Base-by-base conservation (phyloP, 129 eudicot genomes). In the Ambrosia trifida region DNA sequence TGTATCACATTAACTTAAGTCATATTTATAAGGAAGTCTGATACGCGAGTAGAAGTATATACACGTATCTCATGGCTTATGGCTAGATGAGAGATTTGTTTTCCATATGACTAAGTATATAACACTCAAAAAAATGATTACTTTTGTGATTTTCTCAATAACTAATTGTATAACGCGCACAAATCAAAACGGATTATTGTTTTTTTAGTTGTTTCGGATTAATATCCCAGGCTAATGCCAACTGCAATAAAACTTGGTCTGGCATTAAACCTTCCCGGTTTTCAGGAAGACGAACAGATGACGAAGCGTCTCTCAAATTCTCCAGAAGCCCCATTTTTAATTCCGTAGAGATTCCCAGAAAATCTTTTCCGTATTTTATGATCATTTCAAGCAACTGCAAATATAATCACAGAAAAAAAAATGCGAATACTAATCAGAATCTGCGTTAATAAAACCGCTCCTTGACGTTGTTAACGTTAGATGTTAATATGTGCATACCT, bases 201-300 rank as follows among this genome's bases (percentile, higher is more conserved):
- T 90, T 87, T 36, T 78, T 75, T 50, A 85, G 64, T 50, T 82
- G 84, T 72, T 84, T 87, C 70, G 87, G 77, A 85, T 88, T 85
- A 45, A 63, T 78, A 33, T 82, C 86, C 99, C 97, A 95, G 56
- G 83, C 85, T 17, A 96, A 84, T 16, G 94, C 95, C 75, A 95
- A 76, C 73, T 90, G 94, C 80, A 81, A 49, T 61, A 95, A 44
- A 16, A 95, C 85, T 67, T 90, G 96, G 30, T 86, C 84, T 7
- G 97, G 94, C 77, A 86, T 61, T 24, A 79, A 79, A 56, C 99
- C 97, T 79, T 95, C 94, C 97, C 99, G 90, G 63, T 86, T 95
- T 66, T 90, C 88, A 5, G 99, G 94, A 44, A 76, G 82, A 7
- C 88, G 91, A 2, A 78, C 33, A 28, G 81, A 45, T 12, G 96